phyloP scores from a whole-genome alignment of 2,329 filamentous ascomycete species.

The Metarhizium brunneum region DNA sequence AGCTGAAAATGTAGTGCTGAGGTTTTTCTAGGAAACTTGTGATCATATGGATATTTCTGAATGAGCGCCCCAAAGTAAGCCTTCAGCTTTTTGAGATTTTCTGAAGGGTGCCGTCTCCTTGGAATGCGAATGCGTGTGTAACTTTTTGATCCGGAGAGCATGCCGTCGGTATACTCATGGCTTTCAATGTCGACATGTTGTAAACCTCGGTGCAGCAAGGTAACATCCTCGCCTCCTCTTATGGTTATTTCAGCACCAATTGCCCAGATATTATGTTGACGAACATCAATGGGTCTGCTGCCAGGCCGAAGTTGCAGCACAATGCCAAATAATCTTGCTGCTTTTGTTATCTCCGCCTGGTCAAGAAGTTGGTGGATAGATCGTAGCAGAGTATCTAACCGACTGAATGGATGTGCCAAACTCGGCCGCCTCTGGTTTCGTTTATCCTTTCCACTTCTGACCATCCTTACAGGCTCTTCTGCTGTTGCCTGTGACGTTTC shows the following conservation, averaged over 20 bases:
- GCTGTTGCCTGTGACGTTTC: background rate
- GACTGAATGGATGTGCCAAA: slow-evolving; percentile 23
- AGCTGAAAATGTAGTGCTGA: slow-evolving; percentile 73
- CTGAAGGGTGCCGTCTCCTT: slow-evolving; percentile 31
- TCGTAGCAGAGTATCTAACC: slow-evolving; percentile 58
- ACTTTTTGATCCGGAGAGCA: background rate
- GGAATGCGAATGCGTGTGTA: slow-evolving; percentile 1
- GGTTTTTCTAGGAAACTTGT: slow-evolving; percentile 45
- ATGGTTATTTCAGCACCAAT: slow-evolving; percentile 79
- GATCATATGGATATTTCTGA: slow-evolving; percentile 64
- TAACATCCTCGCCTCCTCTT: slow-evolving; percentile 37
- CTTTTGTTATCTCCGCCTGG: slow-evolving; percentile 59
- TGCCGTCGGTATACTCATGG: background rate
- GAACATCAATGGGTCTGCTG: slow-evolving; percentile 51
- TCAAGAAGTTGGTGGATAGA: slow-evolving; percentile 66
- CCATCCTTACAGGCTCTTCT: background rate
- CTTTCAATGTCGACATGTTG: background rate
- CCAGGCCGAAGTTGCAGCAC: slow-evolving; percentile 47
- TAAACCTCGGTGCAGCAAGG: background rate
- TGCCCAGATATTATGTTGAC: slow-evolving; percentile 65
- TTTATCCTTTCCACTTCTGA: background rate
- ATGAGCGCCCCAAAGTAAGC: slow-evolving; percentile 71
- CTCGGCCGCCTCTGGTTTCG: slow-evolving; percentile 6
- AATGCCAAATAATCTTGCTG: slow-evolving; percentile 66
- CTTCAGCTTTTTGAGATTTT: slow-evolving; percentile 35